Percentiles rank a stretch among this genome's conserved stretches.
Evolutionary conservation across 768 basidiomycete genomes (phyloP).

Genomic region (Leccinum barrowsii): DNA sequence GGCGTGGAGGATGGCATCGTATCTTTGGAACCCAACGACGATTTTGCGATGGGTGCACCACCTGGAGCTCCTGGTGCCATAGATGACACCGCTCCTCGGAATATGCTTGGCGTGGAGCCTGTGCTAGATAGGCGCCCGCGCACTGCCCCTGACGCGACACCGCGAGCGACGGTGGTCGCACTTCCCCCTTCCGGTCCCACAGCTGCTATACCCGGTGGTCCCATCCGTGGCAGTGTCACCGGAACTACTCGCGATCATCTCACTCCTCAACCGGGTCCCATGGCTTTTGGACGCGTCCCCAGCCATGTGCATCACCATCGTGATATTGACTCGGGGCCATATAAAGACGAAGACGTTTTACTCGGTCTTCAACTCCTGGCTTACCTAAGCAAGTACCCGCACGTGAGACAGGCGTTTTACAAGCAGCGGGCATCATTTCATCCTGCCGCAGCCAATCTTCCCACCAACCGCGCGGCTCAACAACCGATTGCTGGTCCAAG

Average conservation of each 20-base stretch:
- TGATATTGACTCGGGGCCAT: slow-evolving; percentile 55
- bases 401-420: slow-evolving; percentile 94
- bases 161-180: slow-evolving; percentile 56
- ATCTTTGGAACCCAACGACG: slow-evolving; percentile 76
- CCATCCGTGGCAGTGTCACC: slow-evolving; percentile 11
- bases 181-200: slow-evolving; percentile 39
- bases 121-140: slow-evolving; percentile 32
- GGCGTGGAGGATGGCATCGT: slow-evolving; percentile 77
- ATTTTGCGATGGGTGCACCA: slow-evolving; percentile 87
- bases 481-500: slow-evolving; percentile 28
- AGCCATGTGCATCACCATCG: slow-evolving; percentile 40
- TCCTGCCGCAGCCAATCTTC: slow-evolving; percentile 56
- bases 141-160: slow-evolving; percentile 56
- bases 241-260: slow-evolving; percentile 18
- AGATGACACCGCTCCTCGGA: slow-evolving; percentile 28
- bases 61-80: slow-evolving; percentile 89
- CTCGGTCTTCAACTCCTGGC: slow-evolving; percentile 89
- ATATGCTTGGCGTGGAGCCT: slow-evolving; percentile 27
- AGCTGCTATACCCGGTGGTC: slow-evolving; percentile 10
- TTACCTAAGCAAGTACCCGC: slow-evolving; percentile 96
- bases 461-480: slow-evolving; percentile 27
- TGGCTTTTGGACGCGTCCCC: slow-evolving; percentile 18
- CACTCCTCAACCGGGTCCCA: slow-evolving; percentile 11
- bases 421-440: slow-evolving; percentile 81
- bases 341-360: slow-evolving; percentile 92